phyloP scores from a whole-genome alignment of 2,329 filamentous ascomycete genomes.

The Penicillium verrucosum region DNA sequence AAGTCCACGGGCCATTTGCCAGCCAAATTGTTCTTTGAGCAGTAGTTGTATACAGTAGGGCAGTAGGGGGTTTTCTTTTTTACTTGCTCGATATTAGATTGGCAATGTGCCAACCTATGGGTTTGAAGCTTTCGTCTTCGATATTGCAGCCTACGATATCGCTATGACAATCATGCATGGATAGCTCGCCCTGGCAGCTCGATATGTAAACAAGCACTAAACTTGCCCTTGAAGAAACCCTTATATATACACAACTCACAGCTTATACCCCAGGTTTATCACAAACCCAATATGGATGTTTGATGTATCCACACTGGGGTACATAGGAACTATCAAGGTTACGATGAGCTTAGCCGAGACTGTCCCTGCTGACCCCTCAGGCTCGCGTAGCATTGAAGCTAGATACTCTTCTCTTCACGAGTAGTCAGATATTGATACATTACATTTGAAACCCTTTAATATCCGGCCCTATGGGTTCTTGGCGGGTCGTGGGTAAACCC shows the following conservation, averaged over 20 bases:
- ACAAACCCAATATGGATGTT: background rate
- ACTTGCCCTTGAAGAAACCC: too few species aligned
- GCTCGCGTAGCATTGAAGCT: too few species aligned
- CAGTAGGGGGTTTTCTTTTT: background rate
- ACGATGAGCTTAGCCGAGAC: too few species aligned
- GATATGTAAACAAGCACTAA: too few species aligned
- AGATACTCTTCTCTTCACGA: too few species aligned
- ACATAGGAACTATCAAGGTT: background rate
- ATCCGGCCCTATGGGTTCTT: too few species aligned
- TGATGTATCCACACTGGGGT: background rate
- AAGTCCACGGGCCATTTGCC: constrained; percentile 28
- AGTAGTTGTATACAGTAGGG: background rate
- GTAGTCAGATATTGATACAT: too few species aligned
- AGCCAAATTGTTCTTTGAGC: constrained; percentile 13
- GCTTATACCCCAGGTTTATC: too few species aligned
- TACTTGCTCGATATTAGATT: too few species aligned
- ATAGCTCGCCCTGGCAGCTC: background rate
- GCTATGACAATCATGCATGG: background rate
- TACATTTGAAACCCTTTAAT: too few species aligned
- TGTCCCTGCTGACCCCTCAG: too few species aligned
- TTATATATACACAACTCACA: background rate
- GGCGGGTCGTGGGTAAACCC: too few species aligned
- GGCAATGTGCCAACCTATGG: background rate
- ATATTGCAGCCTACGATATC: background rate
- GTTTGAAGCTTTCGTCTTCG: background rate